Percentiles rank a stretch among this genome's conserved stretches.
Conservation (phyloP, 208 protist species). For the Kentomonas sorsogonicus region DNA sequence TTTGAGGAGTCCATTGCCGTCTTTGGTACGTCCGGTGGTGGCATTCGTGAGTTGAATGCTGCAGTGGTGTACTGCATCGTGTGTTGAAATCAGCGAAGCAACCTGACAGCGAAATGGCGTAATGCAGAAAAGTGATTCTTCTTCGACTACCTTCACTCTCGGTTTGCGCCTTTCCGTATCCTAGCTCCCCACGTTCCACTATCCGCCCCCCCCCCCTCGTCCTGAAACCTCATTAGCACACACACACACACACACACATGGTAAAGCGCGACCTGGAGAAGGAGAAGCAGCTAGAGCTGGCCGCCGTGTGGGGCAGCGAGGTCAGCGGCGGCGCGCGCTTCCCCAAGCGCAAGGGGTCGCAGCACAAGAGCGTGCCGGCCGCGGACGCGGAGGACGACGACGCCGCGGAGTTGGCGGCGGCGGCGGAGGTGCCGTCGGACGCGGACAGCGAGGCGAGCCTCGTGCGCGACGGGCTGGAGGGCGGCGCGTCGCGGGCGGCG, state of each 20-base stretch:
- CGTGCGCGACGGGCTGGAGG: background rate
- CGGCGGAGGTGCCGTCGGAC: constrained; percentile 37
- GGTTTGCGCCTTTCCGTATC: too few relatives aligned
- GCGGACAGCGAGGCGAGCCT: constrained; percentile 33
- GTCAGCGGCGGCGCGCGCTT: constrained; percentile 62
- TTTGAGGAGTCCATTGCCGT: too few relatives aligned
- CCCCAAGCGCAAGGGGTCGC: constrained; percentile 47
- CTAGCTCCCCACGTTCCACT: too few relatives aligned
- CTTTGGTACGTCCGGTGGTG: too few relatives aligned
- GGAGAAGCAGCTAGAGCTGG: constrained; percentile 78
- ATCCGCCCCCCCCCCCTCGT: too few relatives aligned
- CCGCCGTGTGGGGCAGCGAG: constrained; percentile 83
- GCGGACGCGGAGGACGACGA: constrained; percentile 21
- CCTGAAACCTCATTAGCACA: background rate
- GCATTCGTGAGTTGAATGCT: too few relatives aligned
- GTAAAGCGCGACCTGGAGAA: constrained; percentile 77
- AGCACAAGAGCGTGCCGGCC: constrained; percentile 21
- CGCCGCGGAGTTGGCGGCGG: constrained; percentile 24
- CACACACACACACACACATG: constrained; percentile 19
- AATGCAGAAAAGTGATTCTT: too few relatives aligned
- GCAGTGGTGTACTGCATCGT: too few relatives aligned
- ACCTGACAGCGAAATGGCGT: too few relatives aligned
- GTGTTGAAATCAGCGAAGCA: too few relatives aligned
- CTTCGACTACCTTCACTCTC: too few relatives aligned
- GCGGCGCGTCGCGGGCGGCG: background rate